These are phyloP conservation scores for Talaromyces trachyspermus DNA, from an alignment of 495 filamentous ascomycete genomes.

Conservation along the genomic window DNA sequence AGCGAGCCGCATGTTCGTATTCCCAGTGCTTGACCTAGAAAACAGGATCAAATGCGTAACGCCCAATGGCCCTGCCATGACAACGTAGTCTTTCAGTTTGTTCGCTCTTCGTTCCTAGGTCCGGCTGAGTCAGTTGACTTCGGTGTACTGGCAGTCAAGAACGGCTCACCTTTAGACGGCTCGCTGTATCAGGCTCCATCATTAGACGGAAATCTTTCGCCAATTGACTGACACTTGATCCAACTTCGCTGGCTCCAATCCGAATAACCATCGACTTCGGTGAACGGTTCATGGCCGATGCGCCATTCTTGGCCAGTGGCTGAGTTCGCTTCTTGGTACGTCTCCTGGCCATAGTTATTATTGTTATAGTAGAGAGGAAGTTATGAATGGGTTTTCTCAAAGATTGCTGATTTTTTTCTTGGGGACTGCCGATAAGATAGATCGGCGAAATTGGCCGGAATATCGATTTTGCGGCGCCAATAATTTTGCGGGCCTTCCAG, in stretches of 20 bases:
- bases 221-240: slow-evolving; percentile 82
- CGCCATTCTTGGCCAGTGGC: slow-evolving; percentile 57
- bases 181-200: slow-evolving; percentile 93
- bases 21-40: slow-evolving; percentile 80
- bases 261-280: slow-evolving; percentile 99
- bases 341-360: slow-evolving; percentile 62
- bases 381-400: neutral
- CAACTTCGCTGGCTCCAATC: slow-evolving; percentile 89
- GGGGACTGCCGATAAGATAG: slow-evolving; percentile 29
- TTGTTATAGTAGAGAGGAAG: neutral
- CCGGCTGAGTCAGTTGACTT: slow-evolving; percentile 6
- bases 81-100: slow-evolving; percentile 82
- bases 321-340: slow-evolving; percentile 89
- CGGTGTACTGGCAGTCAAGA: slow-evolving; percentile 8
- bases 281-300: slow-evolving; percentile 43
- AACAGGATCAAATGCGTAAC: slow-evolving; percentile 94
- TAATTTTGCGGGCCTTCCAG: slow-evolving; percentile 16
- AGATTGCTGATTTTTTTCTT: slow-evolving; percentile 25
- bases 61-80: slow-evolving; percentile 91
- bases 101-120: slow-evolving; percentile 79
- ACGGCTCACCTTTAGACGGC: slow-evolving; percentile 55
- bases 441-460: slow-evolving; percentile 27
- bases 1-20: slow-evolving; percentile 85
- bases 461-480: slow-evolving; percentile 31
- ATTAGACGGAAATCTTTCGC: slow-evolving; percentile 85